Percentiles rank a stretch among this genome's conserved stretches.
Conservation (phyloP, 2,329 filamentous ascomycete species). For the Xylaria arbuscula region DNA sequence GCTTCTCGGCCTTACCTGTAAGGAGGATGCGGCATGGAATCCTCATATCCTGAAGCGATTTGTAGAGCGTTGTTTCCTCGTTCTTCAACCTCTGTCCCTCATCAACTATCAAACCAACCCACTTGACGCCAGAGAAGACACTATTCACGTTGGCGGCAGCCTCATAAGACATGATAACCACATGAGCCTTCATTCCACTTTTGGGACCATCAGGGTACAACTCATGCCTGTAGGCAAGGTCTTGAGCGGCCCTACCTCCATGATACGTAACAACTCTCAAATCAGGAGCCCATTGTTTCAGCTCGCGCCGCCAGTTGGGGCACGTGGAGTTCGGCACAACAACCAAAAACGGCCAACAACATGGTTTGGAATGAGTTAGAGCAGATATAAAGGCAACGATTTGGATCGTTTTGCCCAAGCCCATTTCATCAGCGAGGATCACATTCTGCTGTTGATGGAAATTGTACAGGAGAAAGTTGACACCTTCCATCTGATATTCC, state of each 20-base stretch:
- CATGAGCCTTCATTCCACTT: slow-evolving; percentile 83
- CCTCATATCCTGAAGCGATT: slow-evolving; percentile 75
- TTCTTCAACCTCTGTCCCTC: slow-evolving; percentile 97
- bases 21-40: slow-evolving; percentile 87
- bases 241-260: slow-evolving; percentile 78
- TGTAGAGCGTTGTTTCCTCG: slow-evolving; percentile 85
- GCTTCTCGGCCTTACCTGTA: slow-evolving; percentile 64
- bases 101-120: slow-evolving; percentile 91
- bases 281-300: slow-evolving; percentile 90
- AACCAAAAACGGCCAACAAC: slow-evolving; percentile 91
- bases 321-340: slow-evolving; percentile 96
- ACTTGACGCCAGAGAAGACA: slow-evolving; percentile 77
- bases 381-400: slow-evolving; percentile 84
- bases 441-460: slow-evolving; percentile 86
- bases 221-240: slow-evolving; percentile 83
- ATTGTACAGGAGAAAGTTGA: slow-evolving; percentile 95
- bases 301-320: slow-evolving; percentile 96
- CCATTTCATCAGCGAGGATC: slow-evolving; percentile 97
- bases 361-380: slow-evolving; percentile 72
- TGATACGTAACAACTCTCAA: slow-evolving; percentile 94
- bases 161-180: slow-evolving; percentile 96
- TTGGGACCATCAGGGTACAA: slow-evolving; percentile 76
- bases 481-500: slow-evolving; percentile 90
- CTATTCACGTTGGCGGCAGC: slow-evolving; percentile 80
- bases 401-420: slow-evolving; percentile 96